Evolutionary conservation across 805 yeast genomes (phyloP).

Genomic region (Starmera amethionina): DNA sequence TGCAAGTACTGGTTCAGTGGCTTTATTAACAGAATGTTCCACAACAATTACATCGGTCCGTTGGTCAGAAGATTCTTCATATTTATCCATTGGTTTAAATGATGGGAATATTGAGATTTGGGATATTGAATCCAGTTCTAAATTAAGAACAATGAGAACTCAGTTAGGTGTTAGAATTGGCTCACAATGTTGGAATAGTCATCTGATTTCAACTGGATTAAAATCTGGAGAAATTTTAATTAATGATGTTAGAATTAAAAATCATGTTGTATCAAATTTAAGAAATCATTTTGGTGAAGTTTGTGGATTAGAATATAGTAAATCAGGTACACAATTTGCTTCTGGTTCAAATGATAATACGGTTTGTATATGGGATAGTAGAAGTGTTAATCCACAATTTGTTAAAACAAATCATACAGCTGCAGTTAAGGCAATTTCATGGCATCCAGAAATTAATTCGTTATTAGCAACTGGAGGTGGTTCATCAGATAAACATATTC

Average conservation of each 20-base stretch:
- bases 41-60: constrained; percentile 57
- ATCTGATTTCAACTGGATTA: constrained; percentile 78
- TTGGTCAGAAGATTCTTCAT: constrained; percentile 90
- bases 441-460: constrained; percentile 85
- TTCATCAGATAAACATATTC: constrained; percentile 75
- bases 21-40: constrained; percentile 52
- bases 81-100: constrained; percentile 72
- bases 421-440: constrained; percentile 89
- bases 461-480: constrained; percentile 97
- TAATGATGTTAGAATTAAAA: constrained; percentile 81
- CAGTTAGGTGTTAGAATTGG: constrained; percentile 73
- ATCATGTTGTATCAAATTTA: constrained; percentile 56
- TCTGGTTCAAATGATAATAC: constrained; percentile 93
- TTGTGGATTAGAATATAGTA: constrained; percentile 82
- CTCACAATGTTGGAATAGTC: constrained; percentile 77
- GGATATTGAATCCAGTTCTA: constrained; percentile 76
- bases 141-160: constrained; percentile 63
- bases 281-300: constrained; percentile 77
- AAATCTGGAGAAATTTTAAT: constrained; percentile 76
- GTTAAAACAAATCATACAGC: constrained; percentile 78
- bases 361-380: constrained; percentile 88
- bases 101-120: constrained; percentile 86
- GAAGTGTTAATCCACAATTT: constrained; percentile 59
- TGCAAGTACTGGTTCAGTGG: constrained; percentile 73
- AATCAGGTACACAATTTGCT: constrained; percentile 78